phyloP scores from a whole-genome alignment of 305 asterid species.

The Fraxinus baroniana region DNA sequence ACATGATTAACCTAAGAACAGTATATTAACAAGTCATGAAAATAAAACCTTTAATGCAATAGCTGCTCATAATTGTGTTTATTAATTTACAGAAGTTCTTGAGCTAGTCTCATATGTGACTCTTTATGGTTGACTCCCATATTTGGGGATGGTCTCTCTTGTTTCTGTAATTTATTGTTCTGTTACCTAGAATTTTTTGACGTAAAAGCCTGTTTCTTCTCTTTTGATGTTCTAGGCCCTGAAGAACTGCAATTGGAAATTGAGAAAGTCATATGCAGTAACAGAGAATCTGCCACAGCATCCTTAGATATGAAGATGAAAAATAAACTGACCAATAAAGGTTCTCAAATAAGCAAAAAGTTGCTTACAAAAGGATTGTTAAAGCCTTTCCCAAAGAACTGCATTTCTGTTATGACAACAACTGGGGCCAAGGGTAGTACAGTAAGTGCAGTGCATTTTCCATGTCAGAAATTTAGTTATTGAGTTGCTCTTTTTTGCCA shows the following conservation, averaged over 20 bases:
- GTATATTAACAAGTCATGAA: not conserved
- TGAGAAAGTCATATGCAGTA: slow-evolving; percentile 69
- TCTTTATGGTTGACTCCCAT: not conserved
- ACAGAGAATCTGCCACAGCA: slow-evolving; percentile 80
- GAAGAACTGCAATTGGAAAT: slow-evolving; percentile 89
- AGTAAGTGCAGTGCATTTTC: slow-evolving; percentile 44
- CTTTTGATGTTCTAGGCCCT: slow-evolving; percentile 57
- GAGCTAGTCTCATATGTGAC: not conserved
- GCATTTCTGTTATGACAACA: slow-evolving; percentile 94
- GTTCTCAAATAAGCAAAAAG: slow-evolving; percentile 75
- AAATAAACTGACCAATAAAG: slow-evolving; percentile 77
- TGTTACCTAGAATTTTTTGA: not conserved
- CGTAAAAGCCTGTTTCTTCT: not conserved
- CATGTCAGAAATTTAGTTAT: not conserved
- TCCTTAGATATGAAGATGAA: slow-evolving; percentile 92
- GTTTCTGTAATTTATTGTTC: slow-evolving; percentile 5
- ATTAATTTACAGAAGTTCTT: slow-evolving; percentile 3
- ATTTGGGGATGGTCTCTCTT: slow-evolving; percentile 9
- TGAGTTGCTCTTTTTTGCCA: not conserved
- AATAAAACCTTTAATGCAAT: not conserved
- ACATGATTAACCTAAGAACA: not conserved
- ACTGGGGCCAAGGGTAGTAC: slow-evolving; percentile 99
- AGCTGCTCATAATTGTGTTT: slow-evolving; percentile 1
- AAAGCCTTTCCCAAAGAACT: slow-evolving; percentile 91
- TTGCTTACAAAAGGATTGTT: slow-evolving; percentile 68